These are phyloP conservation scores for Rhodosporidiobolus sp. DNA, from an alignment of 768 basidiomycete species.

Conservation along the genomic window DNA sequence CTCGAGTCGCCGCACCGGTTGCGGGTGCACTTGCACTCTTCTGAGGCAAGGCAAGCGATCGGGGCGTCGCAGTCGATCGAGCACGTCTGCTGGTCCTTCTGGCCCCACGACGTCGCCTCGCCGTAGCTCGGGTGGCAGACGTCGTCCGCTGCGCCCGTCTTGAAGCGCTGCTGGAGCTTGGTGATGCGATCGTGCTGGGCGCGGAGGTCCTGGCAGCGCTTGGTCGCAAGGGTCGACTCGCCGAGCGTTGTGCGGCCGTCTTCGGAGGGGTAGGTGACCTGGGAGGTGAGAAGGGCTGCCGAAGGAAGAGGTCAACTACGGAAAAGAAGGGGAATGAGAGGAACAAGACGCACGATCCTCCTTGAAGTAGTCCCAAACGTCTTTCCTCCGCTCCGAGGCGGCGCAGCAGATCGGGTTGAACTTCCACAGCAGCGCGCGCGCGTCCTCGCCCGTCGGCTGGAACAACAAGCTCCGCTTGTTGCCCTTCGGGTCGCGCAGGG, in stretches of 20 bases:
- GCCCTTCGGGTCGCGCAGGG: slow-evolving; percentile 23
- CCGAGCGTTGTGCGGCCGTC: slow-evolving; percentile 40
- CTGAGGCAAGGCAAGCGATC: slow-evolving; percentile 38
- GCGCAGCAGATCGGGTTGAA: slow-evolving; percentile 43
- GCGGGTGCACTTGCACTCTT: slow-evolving; percentile 43
- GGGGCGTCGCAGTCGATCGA: slow-evolving; percentile 41
- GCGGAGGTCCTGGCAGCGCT: slow-evolving; percentile 38
- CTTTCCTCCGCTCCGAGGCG: slow-evolving; percentile 18
- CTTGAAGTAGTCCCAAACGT: slow-evolving; percentile 39
- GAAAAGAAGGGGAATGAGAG: not conserved
- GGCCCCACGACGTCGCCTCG: slow-evolving; percentile 35
- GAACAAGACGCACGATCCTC: slow-evolving; percentile 39
- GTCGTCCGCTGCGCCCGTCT: not conserved
- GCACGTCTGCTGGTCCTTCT: slow-evolving; percentile 38
- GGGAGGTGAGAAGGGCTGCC: slow-evolving; percentile 41
- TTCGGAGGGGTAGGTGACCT: slow-evolving; percentile 40
- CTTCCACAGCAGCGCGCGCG: slow-evolving; percentile 39
- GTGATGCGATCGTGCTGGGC: slow-evolving; percentile 36
- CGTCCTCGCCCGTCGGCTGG: slow-evolving; percentile 38
- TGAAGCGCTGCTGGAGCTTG: slow-evolving; percentile 26
- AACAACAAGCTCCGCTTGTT: slow-evolving; percentile 29
- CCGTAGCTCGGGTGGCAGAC: slow-evolving; percentile 28
- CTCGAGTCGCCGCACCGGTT: slow-evolving; percentile 40
- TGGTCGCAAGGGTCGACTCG: slow-evolving; percentile 39
- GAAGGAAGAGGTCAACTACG: not conserved